phyloP scores from a whole-genome alignment of 108 stramenopile genomes.

The Nannochloropsis salina region DNA sequence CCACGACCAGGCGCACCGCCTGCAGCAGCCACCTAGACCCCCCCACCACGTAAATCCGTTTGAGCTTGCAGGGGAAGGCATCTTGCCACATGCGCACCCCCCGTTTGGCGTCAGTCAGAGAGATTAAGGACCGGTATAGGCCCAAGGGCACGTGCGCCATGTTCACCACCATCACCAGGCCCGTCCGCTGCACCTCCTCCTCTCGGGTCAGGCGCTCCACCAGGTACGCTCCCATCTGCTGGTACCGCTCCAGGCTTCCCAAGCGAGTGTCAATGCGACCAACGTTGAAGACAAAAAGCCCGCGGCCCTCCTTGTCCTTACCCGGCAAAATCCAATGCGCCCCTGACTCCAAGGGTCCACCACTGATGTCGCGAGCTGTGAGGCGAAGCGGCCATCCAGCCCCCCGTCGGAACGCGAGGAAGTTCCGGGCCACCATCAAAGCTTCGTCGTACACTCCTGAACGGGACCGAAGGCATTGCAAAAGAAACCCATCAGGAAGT shows the following conservation, averaged over 20 bases:
- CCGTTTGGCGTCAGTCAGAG: not conserved
- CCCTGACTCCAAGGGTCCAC: not conserved
- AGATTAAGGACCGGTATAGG: not conserved
- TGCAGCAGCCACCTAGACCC: not conserved
- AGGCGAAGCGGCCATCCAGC: slow-evolving; percentile 9
- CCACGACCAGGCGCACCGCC: not conserved
- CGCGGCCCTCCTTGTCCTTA: not conserved
- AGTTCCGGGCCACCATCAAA: slow-evolving; percentile 4
- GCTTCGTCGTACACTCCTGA: slow-evolving; percentile 10
- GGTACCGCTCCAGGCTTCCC: not conserved
- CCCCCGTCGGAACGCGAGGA: not conserved
- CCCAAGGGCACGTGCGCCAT: not conserved
- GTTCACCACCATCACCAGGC: not conserved
- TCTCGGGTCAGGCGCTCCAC: not conserved
- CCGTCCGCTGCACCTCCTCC: not conserved
- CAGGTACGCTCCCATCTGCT: not conserved
- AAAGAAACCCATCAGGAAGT: not conserved
- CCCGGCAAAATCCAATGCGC: slow-evolving; percentile 10
- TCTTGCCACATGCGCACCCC: not conserved
- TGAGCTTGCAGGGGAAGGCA: not conserved
- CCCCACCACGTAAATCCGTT: slow-evolving; percentile 15
- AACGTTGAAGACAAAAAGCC: not conserved
- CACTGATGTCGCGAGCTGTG: not conserved
- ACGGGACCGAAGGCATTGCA: slow-evolving; percentile 13
- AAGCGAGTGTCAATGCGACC: not conserved